Conservation (phyloP, 345 rosid genomes). For the Orychophragmus violaceus region DNA sequence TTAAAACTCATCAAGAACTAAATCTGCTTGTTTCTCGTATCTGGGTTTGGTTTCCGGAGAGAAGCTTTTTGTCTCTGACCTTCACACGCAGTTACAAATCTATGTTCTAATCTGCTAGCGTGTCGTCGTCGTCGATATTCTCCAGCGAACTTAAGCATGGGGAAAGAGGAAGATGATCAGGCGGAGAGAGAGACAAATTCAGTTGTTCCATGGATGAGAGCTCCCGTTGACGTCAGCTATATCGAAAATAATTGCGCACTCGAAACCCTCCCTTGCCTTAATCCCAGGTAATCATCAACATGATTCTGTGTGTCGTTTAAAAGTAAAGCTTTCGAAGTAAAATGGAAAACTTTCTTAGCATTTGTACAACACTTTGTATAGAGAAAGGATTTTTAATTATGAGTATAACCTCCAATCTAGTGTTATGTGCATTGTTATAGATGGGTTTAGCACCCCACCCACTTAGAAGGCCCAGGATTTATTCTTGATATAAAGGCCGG, state of each 20-base stretch:
- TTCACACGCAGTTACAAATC: neutral
- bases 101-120: neutral
- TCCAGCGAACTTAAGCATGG: too few species aligned
- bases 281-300: conserved; percentile 50
- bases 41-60: neutral
- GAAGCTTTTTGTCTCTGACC: neutral
- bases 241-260: conserved; percentile 51
- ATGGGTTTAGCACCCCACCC: too few species aligned
- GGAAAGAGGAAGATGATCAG: conserved; percentile 25
- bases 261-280: conserved; percentile 62
- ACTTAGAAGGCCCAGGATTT: too few species aligned
- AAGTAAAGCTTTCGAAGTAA: neutral
- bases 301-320: neutral
- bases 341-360: too few species aligned
- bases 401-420: too few species aligned
- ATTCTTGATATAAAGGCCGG: too few species aligned
- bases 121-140: neutral
- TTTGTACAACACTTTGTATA: neutral
- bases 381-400: neutral
- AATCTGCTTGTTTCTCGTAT: neutral
- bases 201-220: conserved; percentile 91
- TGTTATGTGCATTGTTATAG: too few species aligned
- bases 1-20: neutral
- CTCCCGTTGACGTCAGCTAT: conserved; percentile 57
- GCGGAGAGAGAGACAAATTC: conserved; percentile 36